Base-by-base conservation (phyloP, 2,329 filamentous ascomycete species). In the Pseudogymnoascus sp. region DNA sequence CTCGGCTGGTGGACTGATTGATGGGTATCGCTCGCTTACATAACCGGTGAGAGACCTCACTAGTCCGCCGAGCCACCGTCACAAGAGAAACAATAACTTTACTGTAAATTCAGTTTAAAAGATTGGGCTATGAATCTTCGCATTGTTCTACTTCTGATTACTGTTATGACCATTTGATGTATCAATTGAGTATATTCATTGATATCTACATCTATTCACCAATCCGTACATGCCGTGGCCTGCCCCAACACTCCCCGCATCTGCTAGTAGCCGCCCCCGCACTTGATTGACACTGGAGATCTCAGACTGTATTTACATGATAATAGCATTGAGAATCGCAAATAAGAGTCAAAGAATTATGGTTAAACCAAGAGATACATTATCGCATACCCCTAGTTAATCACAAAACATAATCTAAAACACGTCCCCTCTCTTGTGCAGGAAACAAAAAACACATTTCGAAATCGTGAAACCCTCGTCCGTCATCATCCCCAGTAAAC, bases 401-500 rank as follows among this genome's bases (percentile, higher is more conserved):
- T 54, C 38, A 60, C 47, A 57, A 47, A 60, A 57, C 33, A 47
- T 57, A 35, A 28, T 47, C 35, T 57, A 28, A 28, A 57, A 47
- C 35, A 36, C 38, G 14, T 36, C 41, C 16, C 47, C 25, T 22
- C n/a, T 54, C 47, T 54, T 20, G 28, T 11, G 2, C 33, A 54
- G 12, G 47, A 54, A 54, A 54, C 43, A 33, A 6, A 54, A 54
- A 54, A 54, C 47, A 54, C 5, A 11, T 20, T 54, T 33, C 16
- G n/a, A 54, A 54, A 33, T 54, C 47, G 9, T 54, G 33, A 54
- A 18, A 25, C 22, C 59, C 37, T 47, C 18, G 11, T 36, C 22
- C 14, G 14, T 22, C 37, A 57, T 57, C 60, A 39, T 61, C 36
- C 60, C 47, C n/a, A 28, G n/a, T 33, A 50, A 65, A 64, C 65